Base-by-base conservation (phyloP, 1,284 basidiomycete species). In the Vanrija humicola region DNA sequence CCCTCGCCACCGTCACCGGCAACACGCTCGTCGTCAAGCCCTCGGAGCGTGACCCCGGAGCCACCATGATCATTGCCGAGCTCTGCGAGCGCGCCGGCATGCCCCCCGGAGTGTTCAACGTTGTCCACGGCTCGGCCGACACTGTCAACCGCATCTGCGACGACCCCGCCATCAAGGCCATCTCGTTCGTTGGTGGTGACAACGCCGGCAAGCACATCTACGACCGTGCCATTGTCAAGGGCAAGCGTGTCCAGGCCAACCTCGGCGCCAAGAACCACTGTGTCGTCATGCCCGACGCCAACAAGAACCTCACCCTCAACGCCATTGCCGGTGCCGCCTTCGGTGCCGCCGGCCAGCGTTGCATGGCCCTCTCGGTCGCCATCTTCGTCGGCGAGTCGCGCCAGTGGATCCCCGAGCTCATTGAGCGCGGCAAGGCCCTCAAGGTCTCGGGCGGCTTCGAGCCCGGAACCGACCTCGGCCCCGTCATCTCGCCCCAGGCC, bases 181-280 rank as follows among this genome's bases (percentile, higher is more conserved):
- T 98, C 73, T 91, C 89, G 64, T 98, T 98, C 72, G 95, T 98
- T n/a, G 95, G 95, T 23, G 91, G 92, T 42, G 91, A 98, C 76
- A 82, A 82, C 43, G 95, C 95, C 14, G 95, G 95, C 43, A 86
- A 85, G 64, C 93, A 98, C 72, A 98, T 98, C 64, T 97, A 92
- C 73, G 84, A 93, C 65, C 82, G 90, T 18, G 70, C 66, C 23
- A 70, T 62, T 12, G 58, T 64, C 38, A 62, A 61, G 54, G 93
- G 95, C 50, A 98, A 98, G 77, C 85, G 95, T 16, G 94, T 97
- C 1, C 72, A 86, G 83, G 88, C 90, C 34, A 98, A 98, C 72
- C 77, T 98, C 73, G 95, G 94, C 28, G 95, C 95, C 39, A 98
- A 98, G 81, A 98, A 97, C 72, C 94, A 97, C 75, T 90, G 86